Evolutionary conservation across 768 basidiomycete genomes (phyloP), one percentile per base, ranked within the genome.

Genomic region (Boletellus ananas): DNA sequence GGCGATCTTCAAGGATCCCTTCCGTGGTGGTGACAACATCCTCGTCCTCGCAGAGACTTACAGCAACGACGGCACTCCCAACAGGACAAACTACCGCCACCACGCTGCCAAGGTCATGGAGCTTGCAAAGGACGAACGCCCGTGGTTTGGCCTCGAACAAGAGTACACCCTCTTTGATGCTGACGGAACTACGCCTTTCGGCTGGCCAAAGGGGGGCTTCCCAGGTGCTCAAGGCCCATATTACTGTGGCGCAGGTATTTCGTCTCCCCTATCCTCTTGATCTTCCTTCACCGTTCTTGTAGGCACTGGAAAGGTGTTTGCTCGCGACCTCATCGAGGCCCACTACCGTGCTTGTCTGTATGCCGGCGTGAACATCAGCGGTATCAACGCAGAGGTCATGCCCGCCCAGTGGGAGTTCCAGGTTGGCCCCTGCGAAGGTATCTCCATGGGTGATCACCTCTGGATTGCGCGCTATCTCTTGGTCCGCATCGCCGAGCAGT

Each of bases 341-440:
- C 96, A 99, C 76, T 98, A 98, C 76, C 91, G 94, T 57, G 90
- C 91, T 50, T 96, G 94, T 70, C 82, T 95, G 47, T 94, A 95
- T 68, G 74, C 94, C 49, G 94, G 94, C 59, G 80, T 99, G 74
- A 94, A 93, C 77, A 98, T 98, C 75, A 93, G 90, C 58, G 96
- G 96, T 67, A 97, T 99, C 76, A 99, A 98, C 70, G 95, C 95
- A 53, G 96, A 98, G 74, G 95, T 98, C 54, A 98, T 98, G 95
- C 95, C 96, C 14, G 85, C 94, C 49, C 96, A 99, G 71, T 99
- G 96, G 96, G 96, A 99, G 76, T 99, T 95, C 88, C 96, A 99
- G 73, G 93, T 99, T 60, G 95, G 96, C 46, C 96, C 96, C 27
- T 98, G 95, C 63, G 88, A 90, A 69, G 96, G 96, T 47, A 97